Evolutionary conservation across 2,329 filamentous ascomycete genomes (phyloP).

Genomic region (Penicillium decumbens): DNA sequence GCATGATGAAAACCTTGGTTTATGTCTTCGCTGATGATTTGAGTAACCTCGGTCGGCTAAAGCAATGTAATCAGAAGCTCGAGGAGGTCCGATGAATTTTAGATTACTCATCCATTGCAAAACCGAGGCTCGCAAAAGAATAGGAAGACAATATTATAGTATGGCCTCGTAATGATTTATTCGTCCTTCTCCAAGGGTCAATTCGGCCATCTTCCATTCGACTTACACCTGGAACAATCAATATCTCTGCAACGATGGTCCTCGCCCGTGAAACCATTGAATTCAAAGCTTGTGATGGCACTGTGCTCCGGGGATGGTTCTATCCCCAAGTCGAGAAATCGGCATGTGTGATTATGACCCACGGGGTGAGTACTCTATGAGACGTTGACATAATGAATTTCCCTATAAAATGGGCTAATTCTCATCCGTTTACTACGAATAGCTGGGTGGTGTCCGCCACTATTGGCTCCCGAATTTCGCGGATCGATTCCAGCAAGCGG

Average conservation of each 20-base stretch:
- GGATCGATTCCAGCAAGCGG: constrained; percentile 12
- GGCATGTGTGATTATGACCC: constrained; percentile 6
- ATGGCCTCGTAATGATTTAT: too few relatives aligned
- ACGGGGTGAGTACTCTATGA: constrained; percentile 3
- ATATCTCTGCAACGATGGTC: constrained; percentile 1
- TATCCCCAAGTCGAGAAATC: constrained; percentile 4
- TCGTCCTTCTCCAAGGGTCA: too few relatives aligned
- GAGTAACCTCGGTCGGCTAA: too few relatives aligned
- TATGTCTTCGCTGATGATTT: too few relatives aligned
- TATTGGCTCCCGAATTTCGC: constrained; percentile 14
- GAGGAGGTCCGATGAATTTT: too few relatives aligned
- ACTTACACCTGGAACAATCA: constrained; percentile 2
- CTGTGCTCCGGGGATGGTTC: constrained; percentile 4
- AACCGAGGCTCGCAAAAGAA: too few relatives aligned
- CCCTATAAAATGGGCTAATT: not conserved
- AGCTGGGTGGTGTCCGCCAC: constrained; percentile 8
- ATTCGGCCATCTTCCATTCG: not conserved
- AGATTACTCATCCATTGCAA: too few relatives aligned
- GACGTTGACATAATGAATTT: constrained; percentile 4
- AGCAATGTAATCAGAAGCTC: too few relatives aligned
- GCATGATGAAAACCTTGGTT: too few relatives aligned
- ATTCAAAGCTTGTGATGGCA: constrained; percentile 3
- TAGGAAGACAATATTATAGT: too few relatives aligned
- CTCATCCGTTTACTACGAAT: not conserved
- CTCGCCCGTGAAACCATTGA: constrained; percentile 2